A percentile compares a stretch with the other conserved stretches of the same genome.
Conservation (phyloP, 2,329 filamentous ascomycete species). For the Ilyonectria sp. region DNA sequence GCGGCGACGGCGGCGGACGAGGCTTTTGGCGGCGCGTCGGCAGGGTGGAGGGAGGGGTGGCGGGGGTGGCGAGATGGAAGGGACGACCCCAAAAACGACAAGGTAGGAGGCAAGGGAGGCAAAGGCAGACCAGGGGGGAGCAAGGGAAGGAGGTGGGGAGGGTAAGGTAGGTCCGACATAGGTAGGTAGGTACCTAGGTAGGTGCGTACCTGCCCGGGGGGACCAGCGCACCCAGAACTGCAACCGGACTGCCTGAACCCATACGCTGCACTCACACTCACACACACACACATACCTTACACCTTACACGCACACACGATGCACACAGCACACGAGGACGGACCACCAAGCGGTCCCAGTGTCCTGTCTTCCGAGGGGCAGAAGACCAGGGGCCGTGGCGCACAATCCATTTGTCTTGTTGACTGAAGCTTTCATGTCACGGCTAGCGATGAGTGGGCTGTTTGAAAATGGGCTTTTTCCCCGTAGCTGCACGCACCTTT, state of each 20-base stretch:
- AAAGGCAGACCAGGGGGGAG: not conserved
- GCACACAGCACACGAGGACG: slow-evolving; percentile 7
- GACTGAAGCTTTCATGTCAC: slow-evolving; percentile 47
- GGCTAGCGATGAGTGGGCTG: slow-evolving; percentile 32
- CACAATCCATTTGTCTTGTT: slow-evolving; percentile 26
- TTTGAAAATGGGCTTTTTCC: slow-evolving; percentile 15
- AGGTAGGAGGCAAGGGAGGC: not conserved
- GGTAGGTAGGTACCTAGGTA: slow-evolving; percentile 10
- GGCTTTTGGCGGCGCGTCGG: not conserved
- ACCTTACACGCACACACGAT: too few relatives aligned
- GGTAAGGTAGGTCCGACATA: slow-evolving; percentile 26
- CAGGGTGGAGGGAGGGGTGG: slow-evolving; percentile 4
- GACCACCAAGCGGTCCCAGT: slow-evolving; percentile 25
- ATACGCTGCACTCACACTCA: not conserved
- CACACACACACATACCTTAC: not conserved
- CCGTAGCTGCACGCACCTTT: not conserved
- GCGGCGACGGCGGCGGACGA: not conserved
- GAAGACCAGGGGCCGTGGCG: slow-evolving; percentile 18
- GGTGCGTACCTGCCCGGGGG: not conserved
- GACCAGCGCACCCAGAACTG: not conserved
- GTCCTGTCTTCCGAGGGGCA: slow-evolving; percentile 29
- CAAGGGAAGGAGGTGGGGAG: slow-evolving; percentile 9
- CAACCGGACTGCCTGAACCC: not conserved
- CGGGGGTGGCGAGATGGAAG: not conserved
- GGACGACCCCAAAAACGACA: not conserved